Evolutionary conservation across 148 eudicot genomes (phyloP).

Genomic region (Arbutus unedo): DNA sequence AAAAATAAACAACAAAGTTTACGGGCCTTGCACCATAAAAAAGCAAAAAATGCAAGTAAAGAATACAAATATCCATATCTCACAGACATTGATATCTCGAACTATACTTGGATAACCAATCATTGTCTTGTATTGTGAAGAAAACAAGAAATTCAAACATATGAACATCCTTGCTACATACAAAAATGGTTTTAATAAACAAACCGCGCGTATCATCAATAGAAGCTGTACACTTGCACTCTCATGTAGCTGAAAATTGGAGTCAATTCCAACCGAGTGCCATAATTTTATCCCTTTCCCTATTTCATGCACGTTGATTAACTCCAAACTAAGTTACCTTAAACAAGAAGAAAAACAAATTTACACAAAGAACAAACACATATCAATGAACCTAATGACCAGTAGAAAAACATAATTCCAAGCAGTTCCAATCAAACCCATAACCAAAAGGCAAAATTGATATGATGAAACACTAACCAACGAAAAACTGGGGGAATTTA

Average conservation of each 20-base stretch:
- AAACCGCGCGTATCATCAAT: background rate
- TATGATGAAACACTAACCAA: conserved; percentile 42
- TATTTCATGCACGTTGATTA: background rate
- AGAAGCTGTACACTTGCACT: background rate
- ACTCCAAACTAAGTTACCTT: background rate
- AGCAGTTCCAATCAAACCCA: background rate
- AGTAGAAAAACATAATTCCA: background rate
- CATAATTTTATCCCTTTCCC: background rate
- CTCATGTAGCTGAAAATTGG: background rate
- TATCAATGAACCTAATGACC: background rate
- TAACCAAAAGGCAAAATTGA: background rate
- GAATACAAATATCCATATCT: background rate
- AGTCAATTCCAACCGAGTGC: background rate
- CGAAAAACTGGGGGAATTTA: conserved; percentile 90
- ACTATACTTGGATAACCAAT: background rate
- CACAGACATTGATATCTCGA: too few species aligned
- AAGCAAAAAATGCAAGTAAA: background rate
- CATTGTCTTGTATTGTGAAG: background rate
- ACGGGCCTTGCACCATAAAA: background rate
- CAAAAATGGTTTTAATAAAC: background rate
- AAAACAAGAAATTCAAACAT: background rate
- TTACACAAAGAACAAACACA: background rate
- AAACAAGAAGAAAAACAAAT: background rate
- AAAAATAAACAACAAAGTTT: background rate
- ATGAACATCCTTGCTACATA: background rate